These are phyloP conservation scores for Suillus clintonianus DNA, from an alignment of 768 basidiomycete genomes.

Conservation along the genomic window DNA sequence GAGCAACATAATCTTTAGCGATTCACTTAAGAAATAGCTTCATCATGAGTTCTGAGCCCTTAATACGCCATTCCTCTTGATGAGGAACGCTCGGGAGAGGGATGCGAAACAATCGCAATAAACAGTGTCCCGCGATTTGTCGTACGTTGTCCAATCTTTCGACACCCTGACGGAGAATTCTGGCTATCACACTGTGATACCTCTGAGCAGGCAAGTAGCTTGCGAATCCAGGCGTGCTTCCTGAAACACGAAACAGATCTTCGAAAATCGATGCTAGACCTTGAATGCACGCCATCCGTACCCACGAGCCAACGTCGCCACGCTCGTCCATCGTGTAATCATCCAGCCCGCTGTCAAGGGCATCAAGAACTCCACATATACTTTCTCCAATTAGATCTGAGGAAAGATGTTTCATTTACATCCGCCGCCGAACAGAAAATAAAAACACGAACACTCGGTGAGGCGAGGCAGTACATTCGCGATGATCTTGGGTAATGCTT, in stretches of 20 bases:
- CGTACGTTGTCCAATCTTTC: conserved; percentile 92
- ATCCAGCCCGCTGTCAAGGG: conserved; percentile 68
- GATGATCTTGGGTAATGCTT: conserved; percentile 49
- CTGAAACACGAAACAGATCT: conserved; percentile 49
- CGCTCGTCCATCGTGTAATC: conserved; percentile 95
- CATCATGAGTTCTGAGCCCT: conserved; percentile 46
- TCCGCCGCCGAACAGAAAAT: conserved; percentile 11
- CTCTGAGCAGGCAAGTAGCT: conserved; percentile 59
- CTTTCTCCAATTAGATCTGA: conserved; percentile 51
- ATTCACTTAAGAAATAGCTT: conserved; percentile 57
- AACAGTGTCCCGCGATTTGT: conserved; percentile 69
- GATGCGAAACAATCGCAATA: conserved; percentile 52
- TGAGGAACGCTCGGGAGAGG: conserved; percentile 43
- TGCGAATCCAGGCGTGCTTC: conserved; percentile 45
- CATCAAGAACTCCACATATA: conserved; percentile 52
- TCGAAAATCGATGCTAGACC: conserved; percentile 59
- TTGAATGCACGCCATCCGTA: conserved; percentile 75
- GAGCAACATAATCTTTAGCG: neutral
- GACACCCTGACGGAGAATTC: conserved; percentile 84
- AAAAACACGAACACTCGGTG: conserved; percentile 42
- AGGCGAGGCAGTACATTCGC: conserved; percentile 44
- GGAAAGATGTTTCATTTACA: conserved; percentile 9
- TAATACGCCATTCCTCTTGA: conserved; percentile 53
- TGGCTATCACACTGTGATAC: conserved; percentile 59
- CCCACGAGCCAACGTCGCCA: conserved; percentile 97